Conservation (phyloP, 2,329 filamentous ascomycete genomes). For the Thielaviopsis populi region DNA sequence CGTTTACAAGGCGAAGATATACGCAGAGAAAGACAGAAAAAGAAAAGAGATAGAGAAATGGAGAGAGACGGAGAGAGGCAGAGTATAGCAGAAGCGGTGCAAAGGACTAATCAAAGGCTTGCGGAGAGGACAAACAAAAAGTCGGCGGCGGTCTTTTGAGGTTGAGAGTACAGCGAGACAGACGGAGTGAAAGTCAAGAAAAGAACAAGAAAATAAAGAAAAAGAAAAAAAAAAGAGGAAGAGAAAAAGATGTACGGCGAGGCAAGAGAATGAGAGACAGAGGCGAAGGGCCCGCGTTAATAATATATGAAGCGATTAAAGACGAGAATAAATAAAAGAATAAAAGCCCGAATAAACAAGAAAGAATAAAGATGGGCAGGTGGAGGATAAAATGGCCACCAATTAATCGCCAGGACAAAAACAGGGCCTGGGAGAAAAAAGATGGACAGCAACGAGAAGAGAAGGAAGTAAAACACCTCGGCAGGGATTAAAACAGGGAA, state of each 20-base stretch:
- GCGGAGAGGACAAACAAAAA: neutral
- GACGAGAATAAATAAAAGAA: neutral
- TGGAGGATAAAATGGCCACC: neutral
- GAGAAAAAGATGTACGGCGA: neutral
- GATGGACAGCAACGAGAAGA: neutral
- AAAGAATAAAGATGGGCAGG: neutral
- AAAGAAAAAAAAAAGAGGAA: too few species aligned
- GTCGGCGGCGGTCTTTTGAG: too few species aligned
- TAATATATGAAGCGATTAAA: constrained; percentile 6
- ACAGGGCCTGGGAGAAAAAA: neutral
- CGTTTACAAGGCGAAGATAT: neutral
- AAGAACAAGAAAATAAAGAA: too few species aligned
- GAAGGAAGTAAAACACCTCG: neutral
- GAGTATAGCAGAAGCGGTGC: neutral
- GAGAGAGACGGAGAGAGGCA: neutral
- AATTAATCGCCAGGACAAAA: neutral
- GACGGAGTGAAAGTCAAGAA: too few species aligned
- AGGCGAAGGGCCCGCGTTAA: neutral
- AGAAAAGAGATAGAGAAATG: neutral
- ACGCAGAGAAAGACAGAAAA: too few species aligned
- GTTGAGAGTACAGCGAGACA: too few species aligned
- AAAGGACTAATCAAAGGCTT: constrained; percentile 1
- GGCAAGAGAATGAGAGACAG: neutral
- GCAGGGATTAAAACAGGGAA: constrained; percentile 4
- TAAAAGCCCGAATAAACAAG: neutral